These are phyloP conservation scores for Penicillium silybi DNA, from an alignment of 495 filamentous ascomycete species.

Conservation along the genomic window DNA sequence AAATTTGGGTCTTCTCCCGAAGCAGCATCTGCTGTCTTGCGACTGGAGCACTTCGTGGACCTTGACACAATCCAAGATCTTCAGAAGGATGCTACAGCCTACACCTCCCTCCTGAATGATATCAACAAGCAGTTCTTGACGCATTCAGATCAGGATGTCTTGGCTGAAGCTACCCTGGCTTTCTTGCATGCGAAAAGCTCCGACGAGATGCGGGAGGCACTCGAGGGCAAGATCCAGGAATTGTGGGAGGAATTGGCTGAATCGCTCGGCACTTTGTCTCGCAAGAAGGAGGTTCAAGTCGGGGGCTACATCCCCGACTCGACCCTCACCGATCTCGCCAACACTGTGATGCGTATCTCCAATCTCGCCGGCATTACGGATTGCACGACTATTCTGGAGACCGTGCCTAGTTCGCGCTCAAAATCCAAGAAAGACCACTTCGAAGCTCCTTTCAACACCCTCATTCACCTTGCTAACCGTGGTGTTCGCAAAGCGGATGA, in stretches of 20 bases:
- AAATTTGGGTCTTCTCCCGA: conserved; percentile 89
- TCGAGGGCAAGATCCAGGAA: conserved; percentile 70
- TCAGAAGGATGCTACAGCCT: conserved; percentile 77
- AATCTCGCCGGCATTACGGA: conserved; percentile 79
- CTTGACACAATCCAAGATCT: conserved; percentile 86
- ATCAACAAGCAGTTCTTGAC: conserved; percentile 91
- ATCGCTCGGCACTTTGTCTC: conserved; percentile 62
- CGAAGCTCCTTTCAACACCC: conserved; percentile 58
- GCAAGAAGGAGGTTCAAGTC: conserved; percentile 59
- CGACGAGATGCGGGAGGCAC: conserved; percentile 80
- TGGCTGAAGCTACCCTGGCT: conserved; percentile 78
- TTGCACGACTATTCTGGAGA: conserved; percentile 69
- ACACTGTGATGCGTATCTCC: conserved; percentile 77
- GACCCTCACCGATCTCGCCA: conserved; percentile 65
- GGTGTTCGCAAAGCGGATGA: conserved; percentile 55
- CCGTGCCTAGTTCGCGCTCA: conserved; percentile 35
- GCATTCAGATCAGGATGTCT: conserved; percentile 77
- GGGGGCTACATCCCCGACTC: conserved; percentile 57
- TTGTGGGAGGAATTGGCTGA: conserved; percentile 83
- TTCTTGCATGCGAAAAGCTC: conserved; percentile 81
- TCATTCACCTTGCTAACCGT: conserved; percentile 64
- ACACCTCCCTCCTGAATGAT: conserved; percentile 80
- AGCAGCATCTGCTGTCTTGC: conserved; percentile 77
- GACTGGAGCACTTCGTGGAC: conserved; percentile 82
- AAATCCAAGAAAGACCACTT: conserved; percentile 45